Percentiles rank a stretch among this genome's conserved stretches.
Conservation (phyloP, 148 eudicot species). For the Fagopyrum homotropicum region DNA sequence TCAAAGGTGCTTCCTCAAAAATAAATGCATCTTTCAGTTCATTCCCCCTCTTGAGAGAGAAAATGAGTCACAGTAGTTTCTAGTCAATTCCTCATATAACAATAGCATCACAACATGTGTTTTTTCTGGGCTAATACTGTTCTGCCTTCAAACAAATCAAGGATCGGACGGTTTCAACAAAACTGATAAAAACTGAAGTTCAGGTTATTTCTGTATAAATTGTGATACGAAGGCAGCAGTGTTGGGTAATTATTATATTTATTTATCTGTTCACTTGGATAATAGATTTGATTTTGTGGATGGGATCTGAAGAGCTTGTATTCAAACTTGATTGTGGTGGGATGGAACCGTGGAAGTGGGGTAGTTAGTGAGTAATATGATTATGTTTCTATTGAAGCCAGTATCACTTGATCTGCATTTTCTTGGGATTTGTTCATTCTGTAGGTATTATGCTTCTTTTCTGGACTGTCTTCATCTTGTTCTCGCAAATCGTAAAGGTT, state of each 20-base stretch:
- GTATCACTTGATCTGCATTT: background rate
- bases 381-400: background rate
- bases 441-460: conserved; percentile 74
- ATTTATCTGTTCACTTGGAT: background rate
- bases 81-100: background rate
- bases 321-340: background rate
- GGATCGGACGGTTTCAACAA: background rate
- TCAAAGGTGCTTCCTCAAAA: background rate
- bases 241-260: background rate
- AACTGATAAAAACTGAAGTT: background rate
- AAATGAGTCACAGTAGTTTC: background rate
- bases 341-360: background rate
- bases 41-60: too few relatives aligned
- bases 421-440: background rate
- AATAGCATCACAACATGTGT: background rate
- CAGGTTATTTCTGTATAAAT: background rate
- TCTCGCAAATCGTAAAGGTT: conserved; percentile 64
- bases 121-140: too few relatives aligned
- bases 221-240: background rate
- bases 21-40: background rate
- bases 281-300: background rate
- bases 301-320: background rate
- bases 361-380: background rate
- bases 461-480: conserved; percentile 82
- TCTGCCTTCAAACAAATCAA: too few relatives aligned